A percentile compares a stretch with the other conserved stretches of the same genome.
phyloP scores from a whole-genome alignment of 495 filamentous ascomycete genomes.

The Parathielavia appendiculata region DNA sequence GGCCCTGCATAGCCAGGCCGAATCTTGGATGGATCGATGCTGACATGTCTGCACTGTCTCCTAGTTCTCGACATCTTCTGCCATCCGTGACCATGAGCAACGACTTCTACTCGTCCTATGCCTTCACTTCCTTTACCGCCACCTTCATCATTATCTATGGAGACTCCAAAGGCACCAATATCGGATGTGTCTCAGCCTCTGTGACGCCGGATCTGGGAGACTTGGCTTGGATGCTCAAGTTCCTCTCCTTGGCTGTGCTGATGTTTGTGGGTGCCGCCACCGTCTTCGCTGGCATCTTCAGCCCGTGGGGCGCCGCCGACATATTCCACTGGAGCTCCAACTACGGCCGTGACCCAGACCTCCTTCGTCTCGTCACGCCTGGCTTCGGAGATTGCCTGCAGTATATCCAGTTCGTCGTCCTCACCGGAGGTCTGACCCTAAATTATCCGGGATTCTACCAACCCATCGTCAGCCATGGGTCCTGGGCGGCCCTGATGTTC shows the following conservation, averaged over 20 bases:
- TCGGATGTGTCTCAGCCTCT: slow-evolving; percentile 74
- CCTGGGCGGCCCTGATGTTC: slow-evolving; percentile 89
- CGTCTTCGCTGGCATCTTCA: slow-evolving; percentile 74
- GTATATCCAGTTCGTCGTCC: slow-evolving; percentile 88
- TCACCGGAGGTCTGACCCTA: slow-evolving; percentile 79
- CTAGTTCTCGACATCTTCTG: slow-evolving; percentile 42
- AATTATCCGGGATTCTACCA: slow-evolving; percentile 94
- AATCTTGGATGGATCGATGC: neutral
- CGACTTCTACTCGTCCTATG: slow-evolving; percentile 73
- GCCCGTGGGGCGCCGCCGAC: slow-evolving; percentile 89
- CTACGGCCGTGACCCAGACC: slow-evolving; percentile 88
- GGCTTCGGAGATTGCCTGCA: slow-evolving; percentile 96
- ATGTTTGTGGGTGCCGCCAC: slow-evolving; percentile 77
- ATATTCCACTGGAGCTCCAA: slow-evolving; percentile 93
- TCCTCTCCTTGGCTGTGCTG: slow-evolving; percentile 72
- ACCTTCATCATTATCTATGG: slow-evolving; percentile 71
- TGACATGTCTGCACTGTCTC: slow-evolving; percentile 12
- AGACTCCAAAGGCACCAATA: slow-evolving; percentile 50
- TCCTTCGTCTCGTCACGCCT: slow-evolving; percentile 87
- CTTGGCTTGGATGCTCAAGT: slow-evolving; percentile 64
- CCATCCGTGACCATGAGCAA: slow-evolving; percentile 63
- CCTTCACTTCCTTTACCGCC: slow-evolving; percentile 72
- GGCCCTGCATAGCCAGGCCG: too few relatives aligned
- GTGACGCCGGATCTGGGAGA: slow-evolving; percentile 72
- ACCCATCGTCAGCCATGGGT: slow-evolving; percentile 76